These are phyloP conservation scores for Colletotrichum paranaense DNA, from an alignment of 2,329 filamentous ascomycete species.

Conservation along the genomic window DNA sequence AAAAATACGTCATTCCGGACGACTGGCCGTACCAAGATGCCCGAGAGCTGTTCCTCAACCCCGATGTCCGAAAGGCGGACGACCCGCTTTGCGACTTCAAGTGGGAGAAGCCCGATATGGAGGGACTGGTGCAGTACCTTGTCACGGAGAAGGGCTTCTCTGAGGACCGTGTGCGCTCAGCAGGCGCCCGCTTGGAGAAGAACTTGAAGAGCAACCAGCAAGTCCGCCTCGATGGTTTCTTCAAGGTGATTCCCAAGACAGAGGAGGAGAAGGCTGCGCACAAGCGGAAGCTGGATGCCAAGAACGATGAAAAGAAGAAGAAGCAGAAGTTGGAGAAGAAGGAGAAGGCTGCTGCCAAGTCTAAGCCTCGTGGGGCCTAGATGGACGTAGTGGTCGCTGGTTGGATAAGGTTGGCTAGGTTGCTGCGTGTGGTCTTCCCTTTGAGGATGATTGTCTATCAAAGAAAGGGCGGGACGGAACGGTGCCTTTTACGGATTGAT, in stretches of 20 bases:
- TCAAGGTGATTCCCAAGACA: constrained; percentile 91
- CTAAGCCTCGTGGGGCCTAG: constrained; percentile 78
- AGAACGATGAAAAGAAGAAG: constrained; percentile 93
- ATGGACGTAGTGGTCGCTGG: background rate
- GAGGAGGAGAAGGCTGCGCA: constrained; percentile 84
- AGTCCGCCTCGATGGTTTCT: constrained; percentile 93
- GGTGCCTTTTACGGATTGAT: background rate
- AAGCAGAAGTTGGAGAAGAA: constrained; percentile 94
- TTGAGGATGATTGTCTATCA: background rate
- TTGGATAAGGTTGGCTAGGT: background rate
- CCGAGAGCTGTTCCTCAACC: constrained; percentile 89
- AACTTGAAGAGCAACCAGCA: constrained; percentile 93
- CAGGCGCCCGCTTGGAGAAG: constrained; percentile 84
- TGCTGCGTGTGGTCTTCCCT: background rate
- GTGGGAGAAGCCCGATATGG: constrained; percentile 93
- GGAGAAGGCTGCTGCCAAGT: constrained; percentile 91
- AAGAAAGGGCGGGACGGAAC: background rate
- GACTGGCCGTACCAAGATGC: constrained; percentile 97
- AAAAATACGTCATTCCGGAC: constrained; percentile 89
- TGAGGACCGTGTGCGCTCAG: constrained; percentile 89
- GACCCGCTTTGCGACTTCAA: constrained; percentile 95
- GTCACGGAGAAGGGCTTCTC: constrained; percentile 97
- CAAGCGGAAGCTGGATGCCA: constrained; percentile 95
- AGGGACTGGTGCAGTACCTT: constrained; percentile 89
- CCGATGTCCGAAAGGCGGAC: constrained; percentile 86